Percentiles rank a stretch among this genome's conserved stretches.
These are phyloP conservation scores for Lasiosphaeria miniovina DNA, from an alignment of 495 filamentous ascomycete genomes.

Conservation along the genomic window DNA sequence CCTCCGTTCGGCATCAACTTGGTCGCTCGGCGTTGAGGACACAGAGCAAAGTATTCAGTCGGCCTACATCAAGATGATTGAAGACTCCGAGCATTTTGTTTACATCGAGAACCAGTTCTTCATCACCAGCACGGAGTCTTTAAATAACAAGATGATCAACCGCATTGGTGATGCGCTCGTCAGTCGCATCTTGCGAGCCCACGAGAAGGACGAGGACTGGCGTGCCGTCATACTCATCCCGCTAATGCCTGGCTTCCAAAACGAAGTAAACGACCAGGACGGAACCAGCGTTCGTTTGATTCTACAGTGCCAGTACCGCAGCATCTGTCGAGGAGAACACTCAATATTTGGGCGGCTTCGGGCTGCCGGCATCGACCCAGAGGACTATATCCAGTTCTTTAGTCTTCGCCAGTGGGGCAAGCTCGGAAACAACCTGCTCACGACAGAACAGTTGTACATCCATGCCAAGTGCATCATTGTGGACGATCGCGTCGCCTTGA, in stretches of 20 bases:
- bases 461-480: constrained; percentile 98
- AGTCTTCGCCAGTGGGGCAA: constrained; percentile 90
- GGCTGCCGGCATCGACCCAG: constrained; percentile 83
- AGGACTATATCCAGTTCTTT: constrained; percentile 96
- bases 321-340: constrained; percentile 89
- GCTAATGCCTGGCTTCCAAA: constrained; percentile 97
- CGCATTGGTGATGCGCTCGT: constrained; percentile 93
- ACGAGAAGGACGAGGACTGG: constrained; percentile 85
- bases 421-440: constrained; percentile 77
- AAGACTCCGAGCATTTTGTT: constrained; percentile 93
- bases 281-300: constrained; percentile 93
- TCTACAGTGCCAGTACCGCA: constrained; percentile 96
- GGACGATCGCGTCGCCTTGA: constrained; percentile 89
- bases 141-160: constrained; percentile 85
- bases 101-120: constrained; percentile 99
- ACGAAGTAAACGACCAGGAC: constrained; percentile 89
- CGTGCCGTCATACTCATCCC: constrained; percentile 92
- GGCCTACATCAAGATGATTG: constrained; percentile 91
- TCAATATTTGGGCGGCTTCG: constrained; percentile 88
- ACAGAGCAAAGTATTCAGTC: constrained; percentile 94
- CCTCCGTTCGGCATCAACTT: constrained; percentile 80
- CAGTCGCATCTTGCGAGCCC: constrained; percentile 81
- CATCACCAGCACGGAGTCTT: constrained; percentile 86
- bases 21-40: constrained; percentile 86
- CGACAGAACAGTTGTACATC: constrained; percentile 97